Percentiles rank a stretch among this genome's conserved stretches.
Evolutionary conservation across 1,284 basidiomycete species (phyloP).

Genomic region (Cryptococcus sp.): DNA sequence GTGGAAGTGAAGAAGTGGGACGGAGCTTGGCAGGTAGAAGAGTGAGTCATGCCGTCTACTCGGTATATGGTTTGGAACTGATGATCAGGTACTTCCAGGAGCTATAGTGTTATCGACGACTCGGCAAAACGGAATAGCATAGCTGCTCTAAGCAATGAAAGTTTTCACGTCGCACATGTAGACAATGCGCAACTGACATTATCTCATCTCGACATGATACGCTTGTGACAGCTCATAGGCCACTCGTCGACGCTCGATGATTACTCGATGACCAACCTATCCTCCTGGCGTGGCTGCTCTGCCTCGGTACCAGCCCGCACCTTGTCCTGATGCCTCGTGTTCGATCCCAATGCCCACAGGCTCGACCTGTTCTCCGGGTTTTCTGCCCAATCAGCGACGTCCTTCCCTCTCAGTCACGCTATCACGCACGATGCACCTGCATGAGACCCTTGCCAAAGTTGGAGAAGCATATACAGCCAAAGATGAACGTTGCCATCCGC

Average conservation of each 20-base stretch:
- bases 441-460: slow-evolving; percentile 35
- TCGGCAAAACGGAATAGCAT: too few relatives aligned
- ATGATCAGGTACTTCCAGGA: slow-evolving; percentile 20
- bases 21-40: slow-evolving; percentile 91
- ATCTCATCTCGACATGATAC: too few relatives aligned
- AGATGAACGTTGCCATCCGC: slow-evolving; percentile 23
- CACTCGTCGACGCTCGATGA: neutral
- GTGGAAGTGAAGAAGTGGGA: slow-evolving; percentile 75
- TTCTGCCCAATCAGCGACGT: slow-evolving; percentile 3
- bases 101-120: slow-evolving; percentile 13
- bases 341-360: slow-evolving; percentile 19
- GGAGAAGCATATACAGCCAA: slow-evolving; percentile 27
- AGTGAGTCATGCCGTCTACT: slow-evolving; percentile 51
- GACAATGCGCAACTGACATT: too few relatives aligned
- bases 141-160: too few relatives aligned
- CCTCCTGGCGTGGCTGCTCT: neutral
- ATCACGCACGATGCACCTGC: slow-evolving; percentile 20
- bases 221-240: too few relatives aligned
- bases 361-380: slow-evolving; percentile 29
- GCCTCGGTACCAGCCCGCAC: slow-evolving; percentile 6
- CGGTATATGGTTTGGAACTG: neutral
- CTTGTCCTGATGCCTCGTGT: slow-evolving; percentile 9
- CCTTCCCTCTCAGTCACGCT: neutral
- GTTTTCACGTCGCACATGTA: too few relatives aligned
- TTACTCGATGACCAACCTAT: slow-evolving; percentile 15